These are phyloP conservation scores for Penicillium pancosmium DNA, from an alignment of 495 filamentous ascomycete species.

Conservation along the genomic window DNA sequence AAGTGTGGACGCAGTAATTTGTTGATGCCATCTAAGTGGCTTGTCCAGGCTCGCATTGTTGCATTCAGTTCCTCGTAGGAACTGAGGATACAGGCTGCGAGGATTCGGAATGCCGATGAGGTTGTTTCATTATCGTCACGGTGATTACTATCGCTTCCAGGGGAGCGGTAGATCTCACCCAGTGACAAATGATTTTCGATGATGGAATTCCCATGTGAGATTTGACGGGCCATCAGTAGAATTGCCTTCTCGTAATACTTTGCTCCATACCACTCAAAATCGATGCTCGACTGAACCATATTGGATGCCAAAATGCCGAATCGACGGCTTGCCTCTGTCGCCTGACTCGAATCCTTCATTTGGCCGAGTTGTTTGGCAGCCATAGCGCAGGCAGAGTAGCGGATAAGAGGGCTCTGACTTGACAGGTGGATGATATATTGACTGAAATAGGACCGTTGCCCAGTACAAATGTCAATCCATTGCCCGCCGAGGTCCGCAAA, in stretches of 20 bases:
- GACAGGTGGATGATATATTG: conserved; percentile 16
- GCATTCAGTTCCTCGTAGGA: conserved; percentile 26
- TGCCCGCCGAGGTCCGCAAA: conserved; percentile 18
- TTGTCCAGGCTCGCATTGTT: conserved; percentile 24
- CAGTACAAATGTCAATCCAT: conserved; percentile 23
- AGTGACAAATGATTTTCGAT: conserved; percentile 12
- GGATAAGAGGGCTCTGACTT: conserved; percentile 14
- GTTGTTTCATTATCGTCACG: conserved; percentile 8
- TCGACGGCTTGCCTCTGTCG: conserved; percentile 1
- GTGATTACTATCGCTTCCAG: conserved; percentile 5
- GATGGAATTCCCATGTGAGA: conserved; percentile 10
- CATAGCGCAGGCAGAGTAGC: conserved; percentile 25
- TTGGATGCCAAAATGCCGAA: conserved; percentile 11
- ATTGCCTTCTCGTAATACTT: conserved; percentile 33
- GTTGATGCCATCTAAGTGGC: conserved; percentile 23
- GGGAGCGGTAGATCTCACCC: conserved; percentile 13
- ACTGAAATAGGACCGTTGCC: conserved; percentile 21
- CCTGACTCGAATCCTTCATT: conserved; percentile 13
- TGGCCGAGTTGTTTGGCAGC: conserved; percentile 29
- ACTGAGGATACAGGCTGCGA: conserved; percentile 24
- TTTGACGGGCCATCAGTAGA: conserved; percentile 19
- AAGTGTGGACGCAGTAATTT: conserved; percentile 19
- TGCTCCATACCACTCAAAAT: conserved; percentile 29
- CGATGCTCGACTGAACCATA: conserved; percentile 10
- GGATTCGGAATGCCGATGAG: conserved; percentile 10